Conservation (phyloP, 331 rosid species). For the Pyrus hybrid region DNA sequence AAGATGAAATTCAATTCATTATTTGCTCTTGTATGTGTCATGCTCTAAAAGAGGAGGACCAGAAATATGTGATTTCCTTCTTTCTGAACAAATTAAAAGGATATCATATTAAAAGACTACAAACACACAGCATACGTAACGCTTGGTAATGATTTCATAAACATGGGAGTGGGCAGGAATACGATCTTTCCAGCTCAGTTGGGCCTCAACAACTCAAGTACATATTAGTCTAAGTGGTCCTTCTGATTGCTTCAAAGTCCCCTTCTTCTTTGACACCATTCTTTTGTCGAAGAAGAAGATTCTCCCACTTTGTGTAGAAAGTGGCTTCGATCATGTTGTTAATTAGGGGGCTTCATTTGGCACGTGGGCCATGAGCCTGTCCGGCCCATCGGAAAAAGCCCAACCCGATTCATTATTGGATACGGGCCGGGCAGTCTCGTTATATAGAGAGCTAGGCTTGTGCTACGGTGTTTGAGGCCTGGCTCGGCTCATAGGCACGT, state of each 20-base stretch:
- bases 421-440: no score
- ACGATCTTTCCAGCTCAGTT: conserved; percentile 19
- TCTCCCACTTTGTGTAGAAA: background rate
- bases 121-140: background rate
- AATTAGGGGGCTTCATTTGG: background rate
- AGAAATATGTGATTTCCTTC: background rate
- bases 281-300: background rate
- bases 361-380: no score
- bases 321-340: background rate
- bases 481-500: no score
- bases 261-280: background rate
- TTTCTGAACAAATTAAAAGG: background rate
- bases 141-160: background rate
- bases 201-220: conserved; percentile 27
- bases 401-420: no score
- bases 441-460: no score
- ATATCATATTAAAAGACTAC: background rate
- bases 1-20: background rate
- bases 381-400: no score
- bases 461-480: no score
- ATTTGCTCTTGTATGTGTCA: background rate
- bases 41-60: no score
- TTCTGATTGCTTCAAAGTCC: conserved; percentile 13
- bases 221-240: conserved; percentile 4
- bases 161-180: background rate